Evolutionary conservation across 2,329 filamentous ascomycete genomes (phyloP).

Genomic region (Parasarocladium wereldwijsianum): DNA sequence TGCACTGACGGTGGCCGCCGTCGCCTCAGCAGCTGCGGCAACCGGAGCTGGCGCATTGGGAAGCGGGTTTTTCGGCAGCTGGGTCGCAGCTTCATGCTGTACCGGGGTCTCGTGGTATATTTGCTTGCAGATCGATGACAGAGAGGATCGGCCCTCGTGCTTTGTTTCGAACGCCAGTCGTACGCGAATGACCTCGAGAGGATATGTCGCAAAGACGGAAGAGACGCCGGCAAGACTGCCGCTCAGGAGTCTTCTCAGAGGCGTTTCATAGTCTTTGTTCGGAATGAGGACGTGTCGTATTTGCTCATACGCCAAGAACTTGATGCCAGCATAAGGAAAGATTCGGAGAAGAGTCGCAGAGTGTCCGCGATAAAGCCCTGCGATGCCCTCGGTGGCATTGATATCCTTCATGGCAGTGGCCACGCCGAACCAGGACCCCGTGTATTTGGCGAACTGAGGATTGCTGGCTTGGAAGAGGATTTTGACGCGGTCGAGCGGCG

Average conservation of each 20-base stretch:
- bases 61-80: slow-evolving; percentile 14
- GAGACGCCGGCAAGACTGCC: slow-evolving; percentile 71
- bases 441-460: slow-evolving; percentile 86
- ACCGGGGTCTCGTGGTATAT: slow-evolving; percentile 68
- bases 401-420: slow-evolving; percentile 75
- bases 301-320: slow-evolving; percentile 96
- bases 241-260: slow-evolving; percentile 57
- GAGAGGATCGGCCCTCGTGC: slow-evolving; percentile 50
- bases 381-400: slow-evolving; percentile 54
- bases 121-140: slow-evolving; percentile 63
- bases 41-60: slow-evolving; percentile 13
- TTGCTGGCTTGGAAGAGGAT: slow-evolving; percentile 96
- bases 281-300: slow-evolving; percentile 69
- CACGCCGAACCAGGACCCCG: slow-evolving; percentile 75
- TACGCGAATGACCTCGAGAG: slow-evolving; percentile 82
- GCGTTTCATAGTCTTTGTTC: slow-evolving; percentile 59
- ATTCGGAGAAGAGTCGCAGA: slow-evolving; percentile 88
- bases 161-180: slow-evolving; percentile 91
- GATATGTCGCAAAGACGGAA: slow-evolving; percentile 92
- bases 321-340: slow-evolving; percentile 95
- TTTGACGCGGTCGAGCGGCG: slow-evolving; percentile 92
- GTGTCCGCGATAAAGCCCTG: slow-evolving; percentile 82
- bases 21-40: slow-evolving; percentile 25
- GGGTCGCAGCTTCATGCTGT: slow-evolving; percentile 15
- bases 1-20: slow-evolving; percentile 24